Evolutionary conservation across 371 early-diverging fungal species (phyloP).

Genomic region (Mycotypha africana): DNA sequence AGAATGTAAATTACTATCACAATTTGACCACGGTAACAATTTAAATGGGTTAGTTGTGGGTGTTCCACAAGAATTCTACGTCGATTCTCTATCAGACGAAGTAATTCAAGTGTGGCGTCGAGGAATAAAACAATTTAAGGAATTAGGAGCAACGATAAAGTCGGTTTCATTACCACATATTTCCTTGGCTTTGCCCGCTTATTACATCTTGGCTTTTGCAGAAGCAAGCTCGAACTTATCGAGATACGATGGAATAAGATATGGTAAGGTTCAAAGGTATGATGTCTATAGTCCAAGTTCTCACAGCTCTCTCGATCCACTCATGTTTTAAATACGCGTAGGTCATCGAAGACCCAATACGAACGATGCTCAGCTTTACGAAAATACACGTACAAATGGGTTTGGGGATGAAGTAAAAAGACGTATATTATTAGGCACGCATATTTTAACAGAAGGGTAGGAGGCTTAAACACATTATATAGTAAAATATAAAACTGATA

Average conservation of each 20-base stretch:
- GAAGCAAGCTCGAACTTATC: slow-evolving; percentile 92
- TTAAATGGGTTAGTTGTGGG: slow-evolving; percentile 65
- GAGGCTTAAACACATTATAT: no score
- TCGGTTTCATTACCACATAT: slow-evolving; percentile 72
- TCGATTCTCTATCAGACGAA: slow-evolving; percentile 57
- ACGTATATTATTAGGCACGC: slow-evolving; percentile 82
- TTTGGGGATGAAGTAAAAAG: slow-evolving; percentile 83
- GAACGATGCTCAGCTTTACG: slow-evolving; percentile 46
- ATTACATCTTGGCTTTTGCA: slow-evolving; percentile 85
- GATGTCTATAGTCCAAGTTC: background rate
- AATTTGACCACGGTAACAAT: slow-evolving; percentile 19
- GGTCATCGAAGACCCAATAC: slow-evolving; percentile 32
- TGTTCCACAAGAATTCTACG: slow-evolving; percentile 75
- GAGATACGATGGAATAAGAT: slow-evolving; percentile 84
- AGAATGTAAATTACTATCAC: slow-evolving; percentile 12
- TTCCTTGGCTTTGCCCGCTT: slow-evolving; percentile 70
- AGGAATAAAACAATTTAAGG: slow-evolving; percentile 50
- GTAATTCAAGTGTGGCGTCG: slow-evolving; percentile 57
- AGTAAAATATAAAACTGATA: no score
- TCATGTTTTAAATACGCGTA: slow-evolving; percentile 5
- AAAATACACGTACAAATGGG: slow-evolving; percentile 58
- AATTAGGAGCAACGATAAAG: slow-evolving; percentile 64
- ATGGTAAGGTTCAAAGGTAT: slow-evolving; percentile 46
- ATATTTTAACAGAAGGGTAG: slow-evolving; percentile 75
- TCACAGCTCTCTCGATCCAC: no score